Base-by-base conservation (phyloP, 2,329 filamentous ascomycete genomes). In the Tolypocladium paradoxum region DNA sequence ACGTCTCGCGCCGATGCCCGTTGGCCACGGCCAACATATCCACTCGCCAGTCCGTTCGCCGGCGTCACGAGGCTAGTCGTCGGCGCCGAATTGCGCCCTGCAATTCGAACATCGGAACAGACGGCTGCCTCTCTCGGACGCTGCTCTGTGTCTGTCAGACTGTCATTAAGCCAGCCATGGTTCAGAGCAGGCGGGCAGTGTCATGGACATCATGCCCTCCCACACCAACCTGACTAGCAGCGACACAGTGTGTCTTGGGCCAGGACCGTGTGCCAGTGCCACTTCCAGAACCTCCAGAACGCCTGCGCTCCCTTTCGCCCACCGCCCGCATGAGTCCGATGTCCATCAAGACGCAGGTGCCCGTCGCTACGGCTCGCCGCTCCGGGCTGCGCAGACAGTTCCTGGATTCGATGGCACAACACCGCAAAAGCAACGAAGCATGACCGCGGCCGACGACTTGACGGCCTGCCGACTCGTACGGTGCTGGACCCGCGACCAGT, bases 1-100 rank as follows among this genome's bases (percentile, higher is more conserved):
- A 58, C 56, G 56, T 58, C 55, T 53, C 47, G 34, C 31, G 56
- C 53, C 49, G 55, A 56, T 56, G 46, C 53, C 46, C 50, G 52
- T 50, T 50, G 27, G 51, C 36, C 22, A n/a, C n/a, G n/a, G n/a
- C n/a, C n/a, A n/a, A n/a, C n/a, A 48, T 22, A 36, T 24, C 34
- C 49, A n/a, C 20, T 40, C 27, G 49, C 36, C 49, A 24, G 22
- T 45, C 36, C 29, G 38, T 31, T 43, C 27, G 14, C 27, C 7
- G 20, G 49, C 37, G n/a, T 48, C 47, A 49, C 47, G 47, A 38
- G 37, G 36, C 40, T 45, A 24, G 29, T 49, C 14, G 18, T 22
- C 24, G 51, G 47, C 51, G 51, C 47, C 37, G 34, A 20, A 20
- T 7, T 53, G 51, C 47, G 51, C 51, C 51, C 51, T 53, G 37